Evolutionary conservation across 352 stramenopile species (phyloP).

Genomic region (Phytophthora pseudosyringae): DNA sequence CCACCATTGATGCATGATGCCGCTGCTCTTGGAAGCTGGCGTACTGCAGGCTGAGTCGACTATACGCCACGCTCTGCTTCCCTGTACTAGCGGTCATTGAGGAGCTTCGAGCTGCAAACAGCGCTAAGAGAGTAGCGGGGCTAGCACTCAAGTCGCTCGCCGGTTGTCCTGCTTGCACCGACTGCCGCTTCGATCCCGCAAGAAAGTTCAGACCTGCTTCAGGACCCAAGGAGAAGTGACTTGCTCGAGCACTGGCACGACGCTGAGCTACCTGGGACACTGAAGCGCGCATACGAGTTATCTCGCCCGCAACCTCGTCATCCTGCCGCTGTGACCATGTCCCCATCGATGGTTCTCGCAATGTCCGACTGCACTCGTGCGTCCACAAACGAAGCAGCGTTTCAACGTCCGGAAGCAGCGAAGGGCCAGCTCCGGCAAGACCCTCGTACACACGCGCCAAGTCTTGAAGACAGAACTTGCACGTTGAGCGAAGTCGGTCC

Average conservation of each 20-base stretch:
- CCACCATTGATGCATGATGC: conserved; percentile 12
- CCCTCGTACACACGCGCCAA: conserved; percentile 55
- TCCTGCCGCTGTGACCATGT: conserved; percentile 14
- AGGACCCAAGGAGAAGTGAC: conserved; percentile 21
- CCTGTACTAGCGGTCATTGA: not conserved
- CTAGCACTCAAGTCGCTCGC: conserved; percentile 13
- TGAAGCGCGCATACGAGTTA: conserved; percentile 21
- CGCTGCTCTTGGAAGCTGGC: conserved; percentile 15
- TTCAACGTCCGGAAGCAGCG: conserved; percentile 46
- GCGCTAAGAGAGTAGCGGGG: conserved; percentile 9
- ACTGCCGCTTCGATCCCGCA: conserved; percentile 10
- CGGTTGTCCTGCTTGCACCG: conserved; percentile 1
- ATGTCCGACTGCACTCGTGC: conserved; percentile 51
- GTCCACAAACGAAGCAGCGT: conserved; percentile 56
- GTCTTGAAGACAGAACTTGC: conserved; percentile 55
- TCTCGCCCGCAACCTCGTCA: conserved; percentile 13
- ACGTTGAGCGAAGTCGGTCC: conserved; percentile 44
- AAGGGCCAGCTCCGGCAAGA: conserved; percentile 44
- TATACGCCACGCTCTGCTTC: not conserved
- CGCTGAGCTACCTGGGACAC: conserved; percentile 28
- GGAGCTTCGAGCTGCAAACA: conserved; percentile 31
- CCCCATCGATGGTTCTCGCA: conserved; percentile 38
- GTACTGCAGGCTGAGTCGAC: conserved; percentile 18
- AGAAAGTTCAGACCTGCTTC: conserved; percentile 11
- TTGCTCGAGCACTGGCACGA: conserved; percentile 35